Evolutionary conservation across 1,284 basidiomycete genomes (phyloP).

Genomic region (Puccinia novopanici): DNA sequence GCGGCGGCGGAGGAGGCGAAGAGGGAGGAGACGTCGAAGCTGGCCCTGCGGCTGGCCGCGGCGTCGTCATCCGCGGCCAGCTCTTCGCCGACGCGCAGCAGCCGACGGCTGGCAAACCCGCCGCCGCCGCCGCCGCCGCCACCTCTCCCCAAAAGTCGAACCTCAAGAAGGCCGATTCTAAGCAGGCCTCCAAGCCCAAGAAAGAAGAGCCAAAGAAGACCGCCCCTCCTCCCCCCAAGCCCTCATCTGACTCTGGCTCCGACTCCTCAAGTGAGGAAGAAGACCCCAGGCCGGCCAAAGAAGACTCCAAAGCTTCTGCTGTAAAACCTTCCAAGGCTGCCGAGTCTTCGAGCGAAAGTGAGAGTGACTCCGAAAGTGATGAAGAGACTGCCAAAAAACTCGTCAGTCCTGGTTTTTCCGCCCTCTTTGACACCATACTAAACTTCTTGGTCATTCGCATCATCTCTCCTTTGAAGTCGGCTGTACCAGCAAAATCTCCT

Average conservation of each 20-base stretch:
- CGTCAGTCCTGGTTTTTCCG: background rate
- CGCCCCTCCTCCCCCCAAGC: conserved; percentile 12
- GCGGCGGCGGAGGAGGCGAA: too few species aligned
- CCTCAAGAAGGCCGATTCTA: background rate
- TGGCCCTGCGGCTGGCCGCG: too few species aligned
- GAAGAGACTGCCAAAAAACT: conserved; percentile 2
- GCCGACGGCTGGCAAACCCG: background rate
- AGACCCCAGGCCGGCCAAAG: conserved; percentile 19
- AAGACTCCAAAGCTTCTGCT: conserved; percentile 27
- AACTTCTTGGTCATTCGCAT: background rate
- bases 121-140: background rate
- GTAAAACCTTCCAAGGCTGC: conserved; percentile 18
- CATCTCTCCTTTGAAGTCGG: background rate
- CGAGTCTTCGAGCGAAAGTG: conserved; percentile 4
- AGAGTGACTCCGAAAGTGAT: conserved; percentile 30
- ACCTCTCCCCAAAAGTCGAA: background rate
- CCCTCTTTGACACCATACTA: background rate
- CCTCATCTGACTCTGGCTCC: conserved; percentile 36
- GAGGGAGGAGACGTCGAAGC: too few species aligned
- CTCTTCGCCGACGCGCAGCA: too few species aligned
- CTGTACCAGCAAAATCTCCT: background rate
- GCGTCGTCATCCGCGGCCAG: too few species aligned
- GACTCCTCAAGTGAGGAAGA: conserved; percentile 33
- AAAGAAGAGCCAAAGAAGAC: conserved; percentile 14
- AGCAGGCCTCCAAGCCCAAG: background rate